Evolutionary conservation across 768 basidiomycete species (phyloP), one percentile per base, ranked within the genome.

Genomic region (Psilocybe cubensis): DNA sequence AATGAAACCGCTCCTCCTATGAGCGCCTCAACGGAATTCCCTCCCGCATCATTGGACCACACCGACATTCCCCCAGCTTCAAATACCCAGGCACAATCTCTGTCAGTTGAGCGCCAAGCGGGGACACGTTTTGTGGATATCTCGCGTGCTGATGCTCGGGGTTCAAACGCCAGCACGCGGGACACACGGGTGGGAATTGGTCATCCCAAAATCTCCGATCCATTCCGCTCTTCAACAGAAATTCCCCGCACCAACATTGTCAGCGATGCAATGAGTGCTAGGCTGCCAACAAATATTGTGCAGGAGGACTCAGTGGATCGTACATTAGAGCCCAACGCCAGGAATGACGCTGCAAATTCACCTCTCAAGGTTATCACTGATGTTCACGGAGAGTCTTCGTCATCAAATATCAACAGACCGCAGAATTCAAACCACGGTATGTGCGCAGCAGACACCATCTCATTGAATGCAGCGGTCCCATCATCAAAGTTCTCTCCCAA

Each of bases 351-450:
- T n/a, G n/a, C n/a, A 29, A 43, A 42, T 21, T 51, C 48, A 42
- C 17, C 50, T n/a, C n/a, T n/a, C 55, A 56, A 60, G 48, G 54
- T 43, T 56, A 60, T 60, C 58, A 60, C 3, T 60, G 54, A 60
- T 55, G 25, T 25, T 38, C 48, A 21, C n/a, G 31, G 38, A 11
- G 23, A 29, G 21, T 12, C 58, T 38, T 60, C 58, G 58, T 59
- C 58, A 59, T 59, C 58, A 54, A 31, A 43, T 44, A 38, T 50
- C 48, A 51, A 18, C 28, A 38, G 14, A 18, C 23, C 25, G 23
- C 47, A 31, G n/a, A n/a, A n/a, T n/a, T n/a, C n/a, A 29, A 40
- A 29, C 45, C 51, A 57, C 12, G 25, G 20, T 48, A 40, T 44
- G n/a, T 54, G 47, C 52, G 51, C 56, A 54, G 51, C 41, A 54